Percentiles rank a stretch among this genome's conserved stretches.
Evolutionary conservation across 176 grass and related monocot genomes (phyloP).

Genomic region (Leersia perrieri): DNA sequence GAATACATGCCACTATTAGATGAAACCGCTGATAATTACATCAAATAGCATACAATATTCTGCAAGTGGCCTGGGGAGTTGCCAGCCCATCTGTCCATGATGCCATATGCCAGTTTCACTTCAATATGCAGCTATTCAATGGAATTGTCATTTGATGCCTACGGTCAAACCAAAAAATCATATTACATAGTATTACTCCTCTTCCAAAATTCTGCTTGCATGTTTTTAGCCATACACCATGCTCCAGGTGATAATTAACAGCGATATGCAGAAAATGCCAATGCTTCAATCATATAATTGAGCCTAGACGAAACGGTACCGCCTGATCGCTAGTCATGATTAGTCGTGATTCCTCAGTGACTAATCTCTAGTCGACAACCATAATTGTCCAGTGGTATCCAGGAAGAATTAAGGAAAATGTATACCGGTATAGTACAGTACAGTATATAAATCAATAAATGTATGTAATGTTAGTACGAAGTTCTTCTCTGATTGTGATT

Average conservation of each 20-base stretch:
- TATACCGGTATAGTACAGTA: no score
- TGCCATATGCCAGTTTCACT: neutral
- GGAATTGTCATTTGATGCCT: neutral
- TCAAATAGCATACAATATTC: neutral
- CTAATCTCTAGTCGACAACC: no score
- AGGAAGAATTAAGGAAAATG: no score
- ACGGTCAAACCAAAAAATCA: slow-evolving; percentile 2
- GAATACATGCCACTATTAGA: neutral
- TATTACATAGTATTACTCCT: neutral
- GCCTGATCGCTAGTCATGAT: no score
- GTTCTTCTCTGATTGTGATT: neutral
- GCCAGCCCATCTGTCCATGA: neutral
- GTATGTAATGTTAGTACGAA: no score
- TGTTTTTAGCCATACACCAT: neutral
- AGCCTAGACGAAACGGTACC: no score
- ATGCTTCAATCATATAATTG: no score
- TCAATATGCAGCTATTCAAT: neutral
- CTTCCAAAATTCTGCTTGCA: neutral
- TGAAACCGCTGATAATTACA: neutral
- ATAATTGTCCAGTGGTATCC: no score
- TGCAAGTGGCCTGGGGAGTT: neutral
- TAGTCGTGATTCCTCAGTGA: no score
- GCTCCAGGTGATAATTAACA: neutral
- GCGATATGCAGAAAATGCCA: neutral
- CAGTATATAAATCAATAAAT: no score